phyloP scores from a whole-genome alignment of 2,329 filamentous ascomycete species.

The Dendrostoma leiphaemia region DNA sequence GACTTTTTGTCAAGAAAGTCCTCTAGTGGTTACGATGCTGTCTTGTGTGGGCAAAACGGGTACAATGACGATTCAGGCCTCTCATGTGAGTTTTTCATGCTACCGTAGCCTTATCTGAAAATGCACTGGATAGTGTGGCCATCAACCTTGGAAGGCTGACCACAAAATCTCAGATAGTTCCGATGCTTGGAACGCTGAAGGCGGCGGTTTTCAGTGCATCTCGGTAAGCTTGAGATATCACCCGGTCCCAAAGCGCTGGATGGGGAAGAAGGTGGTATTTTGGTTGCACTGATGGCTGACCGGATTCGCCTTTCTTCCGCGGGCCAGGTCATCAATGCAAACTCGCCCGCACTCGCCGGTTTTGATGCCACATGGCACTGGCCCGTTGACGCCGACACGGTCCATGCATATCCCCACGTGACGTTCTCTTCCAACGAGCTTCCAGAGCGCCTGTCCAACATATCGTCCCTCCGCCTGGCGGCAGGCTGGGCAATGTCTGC shows the following conservation, averaged over 20 bases:
- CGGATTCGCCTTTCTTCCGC: not conserved
- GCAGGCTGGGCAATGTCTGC: conserved; percentile 29
- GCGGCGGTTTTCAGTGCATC: conserved; percentile 29
- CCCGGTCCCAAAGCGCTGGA: not conserved
- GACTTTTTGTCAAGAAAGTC: not conserved
- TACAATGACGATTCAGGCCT: conserved; percentile 18
- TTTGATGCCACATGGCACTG: conserved; percentile 33
- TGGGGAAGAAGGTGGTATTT: no score
- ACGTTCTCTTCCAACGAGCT: conserved; percentile 27
- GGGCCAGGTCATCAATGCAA: conserved; percentile 14
- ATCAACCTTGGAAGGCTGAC: no score
- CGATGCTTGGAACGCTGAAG: conserved; percentile 31
- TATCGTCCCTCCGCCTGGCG: conserved; percentile 26
- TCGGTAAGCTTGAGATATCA: conserved; percentile 22
- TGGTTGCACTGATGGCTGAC: no score
- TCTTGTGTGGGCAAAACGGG: conserved; percentile 27
- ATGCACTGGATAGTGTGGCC: no score
- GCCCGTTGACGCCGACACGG: conserved; percentile 24
- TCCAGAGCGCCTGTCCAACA: conserved; percentile 27
- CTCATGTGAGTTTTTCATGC: conserved; percentile 7
- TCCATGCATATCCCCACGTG: conserved; percentile 34
- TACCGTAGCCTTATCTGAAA: no score
- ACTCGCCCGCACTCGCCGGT: conserved; percentile 12
- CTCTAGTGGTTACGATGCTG: conserved; percentile 25
- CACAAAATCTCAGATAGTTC: conserved; percentile 24